Conservation (phyloP, 371 early-diverging fungal species). For the Apophysomyces sp. region DNA sequence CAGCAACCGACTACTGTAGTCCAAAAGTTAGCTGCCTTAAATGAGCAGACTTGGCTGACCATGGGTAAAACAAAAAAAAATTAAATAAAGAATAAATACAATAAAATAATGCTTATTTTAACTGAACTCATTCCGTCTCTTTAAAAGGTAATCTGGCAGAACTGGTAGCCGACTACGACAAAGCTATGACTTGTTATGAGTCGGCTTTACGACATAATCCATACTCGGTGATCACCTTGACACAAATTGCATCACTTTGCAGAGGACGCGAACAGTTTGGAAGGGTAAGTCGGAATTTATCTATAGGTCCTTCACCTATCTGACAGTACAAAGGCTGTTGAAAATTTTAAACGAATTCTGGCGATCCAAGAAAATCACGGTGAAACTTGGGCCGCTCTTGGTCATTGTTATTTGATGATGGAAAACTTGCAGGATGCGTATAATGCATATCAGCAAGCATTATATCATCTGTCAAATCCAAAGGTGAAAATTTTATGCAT, state of each 20-base stretch:
- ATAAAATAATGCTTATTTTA: not conserved
- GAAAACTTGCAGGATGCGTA: slow-evolving; percentile 93
- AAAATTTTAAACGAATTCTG: slow-evolving; percentile 84
- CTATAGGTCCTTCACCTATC: not conserved
- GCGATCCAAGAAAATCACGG: slow-evolving; percentile 81
- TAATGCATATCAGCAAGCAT: slow-evolving; percentile 91
- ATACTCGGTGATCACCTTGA: slow-evolving; percentile 75
- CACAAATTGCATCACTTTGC: slow-evolving; percentile 69
- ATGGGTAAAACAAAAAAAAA: not conserved
- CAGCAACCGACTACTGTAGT: not conserved
- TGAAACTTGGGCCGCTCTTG: slow-evolving; percentile 91
- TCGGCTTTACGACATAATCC: slow-evolving; percentile 86
- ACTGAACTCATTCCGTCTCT: not conserved
- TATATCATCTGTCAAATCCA: slow-evolving; percentile 84
- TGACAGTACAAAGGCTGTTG: slow-evolving; percentile 66
- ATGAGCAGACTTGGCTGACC: not conserved
- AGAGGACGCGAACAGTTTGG: slow-evolving; percentile 62
- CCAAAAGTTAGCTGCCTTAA: not conserved
- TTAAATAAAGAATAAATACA: too few relatives aligned
- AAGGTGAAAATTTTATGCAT: slow-evolving; percentile 39
- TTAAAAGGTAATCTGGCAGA: slow-evolving; percentile 62
- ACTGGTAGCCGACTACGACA: slow-evolving; percentile 70
- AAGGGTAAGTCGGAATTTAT: slow-evolving; percentile 34
- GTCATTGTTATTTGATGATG: slow-evolving; percentile 92
- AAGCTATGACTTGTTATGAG: slow-evolving; percentile 81